Percentiles rank a stretch among this genome's conserved stretches.
Conservation (phyloP, 2,329 filamentous ascomycete species). For the Hypoxylon sp. region DNA sequence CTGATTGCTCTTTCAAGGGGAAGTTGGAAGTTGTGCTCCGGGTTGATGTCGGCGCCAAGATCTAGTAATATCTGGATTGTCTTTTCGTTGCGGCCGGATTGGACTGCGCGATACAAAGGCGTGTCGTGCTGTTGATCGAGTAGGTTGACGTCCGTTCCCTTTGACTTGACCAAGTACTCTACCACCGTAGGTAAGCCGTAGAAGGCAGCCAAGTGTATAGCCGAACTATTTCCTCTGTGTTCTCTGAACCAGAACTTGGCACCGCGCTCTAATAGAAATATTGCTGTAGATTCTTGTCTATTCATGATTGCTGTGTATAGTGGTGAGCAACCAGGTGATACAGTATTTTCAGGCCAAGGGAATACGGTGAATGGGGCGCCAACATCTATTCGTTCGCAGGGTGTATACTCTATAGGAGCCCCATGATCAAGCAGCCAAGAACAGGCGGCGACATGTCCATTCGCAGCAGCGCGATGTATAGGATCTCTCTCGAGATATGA, state of each 20-base stretch:
- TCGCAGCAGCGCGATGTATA: constrained; percentile 3
- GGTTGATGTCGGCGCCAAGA: constrained; percentile 28
- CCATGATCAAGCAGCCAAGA: constrained; percentile 34
- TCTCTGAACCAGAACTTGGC: constrained; percentile 18
- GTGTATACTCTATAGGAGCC: constrained; percentile 15
- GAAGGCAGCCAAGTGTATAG: constrained; percentile 21
- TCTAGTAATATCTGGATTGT: constrained; percentile 13
- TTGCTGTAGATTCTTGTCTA: background rate
- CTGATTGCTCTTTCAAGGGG: constrained; percentile 17
- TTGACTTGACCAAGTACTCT: constrained; percentile 17
- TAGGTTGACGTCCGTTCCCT: constrained; percentile 17
- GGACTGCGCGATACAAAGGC: constrained; percentile 20
- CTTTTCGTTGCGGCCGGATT: background rate
- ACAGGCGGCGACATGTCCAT: constrained; percentile 1
- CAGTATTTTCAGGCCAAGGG: background rate
- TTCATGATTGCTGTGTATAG: constrained; percentile 12
- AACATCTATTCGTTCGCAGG: background rate
- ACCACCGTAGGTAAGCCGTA: background rate
- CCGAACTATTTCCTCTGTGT: background rate
- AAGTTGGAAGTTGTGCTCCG: background rate
- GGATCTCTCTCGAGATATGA: background rate
- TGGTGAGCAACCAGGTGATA: constrained; percentile 1
- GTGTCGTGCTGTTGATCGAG: background rate
- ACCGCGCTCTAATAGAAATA: constrained; percentile 22
- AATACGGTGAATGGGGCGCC: constrained; percentile 1